These are phyloP conservation scores for Colletotrichum graminicola DNA, from an alignment of 2,329 filamentous ascomycete genomes.

Conservation along the genomic window DNA sequence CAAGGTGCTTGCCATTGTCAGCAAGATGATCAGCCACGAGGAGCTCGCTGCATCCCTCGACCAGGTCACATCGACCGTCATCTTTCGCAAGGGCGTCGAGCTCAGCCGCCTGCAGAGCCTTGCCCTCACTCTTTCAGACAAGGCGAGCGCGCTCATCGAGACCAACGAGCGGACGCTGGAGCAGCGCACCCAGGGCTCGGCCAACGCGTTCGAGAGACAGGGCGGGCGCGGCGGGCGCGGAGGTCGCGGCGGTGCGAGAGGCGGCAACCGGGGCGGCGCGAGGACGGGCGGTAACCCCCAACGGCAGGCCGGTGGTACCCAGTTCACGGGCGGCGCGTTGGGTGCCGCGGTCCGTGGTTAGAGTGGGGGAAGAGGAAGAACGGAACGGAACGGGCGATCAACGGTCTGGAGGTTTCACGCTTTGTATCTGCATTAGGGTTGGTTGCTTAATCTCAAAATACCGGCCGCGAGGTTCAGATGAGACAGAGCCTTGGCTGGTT, in stretches of 20 bases:
- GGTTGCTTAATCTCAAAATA: constrained; percentile 43
- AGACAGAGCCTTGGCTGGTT: constrained; percentile 39
- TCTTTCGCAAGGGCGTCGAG: constrained; percentile 99
- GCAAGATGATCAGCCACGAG: constrained; percentile 99
- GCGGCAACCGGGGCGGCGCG: constrained; percentile 71
- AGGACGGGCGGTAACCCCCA: constrained; percentile 69
- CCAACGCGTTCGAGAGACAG: constrained; percentile 95
- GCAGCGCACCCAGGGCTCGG: constrained; percentile 94
- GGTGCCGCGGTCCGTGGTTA: constrained; percentile 76
- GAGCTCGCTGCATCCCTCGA: constrained; percentile 96
- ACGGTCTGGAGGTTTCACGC: constrained; percentile 38
- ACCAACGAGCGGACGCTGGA: constrained; percentile 97
- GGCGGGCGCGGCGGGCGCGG: constrained; percentile 80
- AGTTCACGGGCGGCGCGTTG: constrained; percentile 85
- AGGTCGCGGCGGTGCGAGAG: constrained; percentile 73
- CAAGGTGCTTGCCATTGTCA: constrained; percentile 95
- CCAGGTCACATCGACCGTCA: constrained; percentile 96
- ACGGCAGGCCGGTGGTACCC: constrained; percentile 78
- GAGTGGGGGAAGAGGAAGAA: constrained; percentile 16
- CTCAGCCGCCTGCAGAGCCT: constrained; percentile 95
- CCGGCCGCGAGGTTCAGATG: constrained; percentile 41
- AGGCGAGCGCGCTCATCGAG: constrained; percentile 96
- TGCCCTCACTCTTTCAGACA: constrained; percentile 93
- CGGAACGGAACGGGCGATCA: constrained; percentile 17
- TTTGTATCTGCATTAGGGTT: constrained; percentile 44